Base-by-base conservation (phyloP, 2,329 filamentous ascomycete genomes). In the Huntiella savannae region DNA sequence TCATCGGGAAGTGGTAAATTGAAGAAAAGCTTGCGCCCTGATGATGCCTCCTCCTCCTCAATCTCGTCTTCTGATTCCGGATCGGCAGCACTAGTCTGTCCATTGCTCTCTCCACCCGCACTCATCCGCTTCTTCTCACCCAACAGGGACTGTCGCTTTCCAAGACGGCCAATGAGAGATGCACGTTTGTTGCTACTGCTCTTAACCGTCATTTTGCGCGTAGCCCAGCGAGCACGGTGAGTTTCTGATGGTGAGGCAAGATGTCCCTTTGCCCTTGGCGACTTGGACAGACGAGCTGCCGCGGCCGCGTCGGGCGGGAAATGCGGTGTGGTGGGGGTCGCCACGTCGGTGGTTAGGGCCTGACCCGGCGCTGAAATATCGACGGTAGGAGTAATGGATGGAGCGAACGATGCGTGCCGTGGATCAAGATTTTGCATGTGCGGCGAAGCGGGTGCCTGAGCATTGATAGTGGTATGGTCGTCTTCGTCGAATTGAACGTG, bases 191-290 rank as follows among this genome's bases (percentile, higher is more conserved):
- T 71, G 54, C 71, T 69, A 53, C 81, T 84, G 59, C 78, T 82
- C 58, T 77, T 73, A 55, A 82, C 76, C 11, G 78, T 77, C 61
- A 82, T 75, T 60, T 85, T 83, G 57, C 87, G 83, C n/a, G 91
- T 96, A 13, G 91, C 88, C 91, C 91, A 96, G 76, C 91, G 73
- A 61, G 91, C 78, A 58, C 87, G 73, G 59, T 88, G 85, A 16
- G 78, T 80, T 47, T 50, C 46, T 5, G 45, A 48, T 6, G 46
- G 49, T 7, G 49, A 50, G 40, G 40, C 34, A 3, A 47, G 32
- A 33, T 50, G 48, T n/a, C 48, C 48, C 41, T 50, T 50, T 7
- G 45, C 33, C 33, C 48, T 37, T 12, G 45, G 48, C 4, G 48
- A 40, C 36, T 47, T 50, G 45, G 40, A 44, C 6, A 33, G 6